These are phyloP conservation scores for Berberis vulgaris DNA, from an alignment of 164 flowering plant genomes.

Conservation along the genomic window DNA sequence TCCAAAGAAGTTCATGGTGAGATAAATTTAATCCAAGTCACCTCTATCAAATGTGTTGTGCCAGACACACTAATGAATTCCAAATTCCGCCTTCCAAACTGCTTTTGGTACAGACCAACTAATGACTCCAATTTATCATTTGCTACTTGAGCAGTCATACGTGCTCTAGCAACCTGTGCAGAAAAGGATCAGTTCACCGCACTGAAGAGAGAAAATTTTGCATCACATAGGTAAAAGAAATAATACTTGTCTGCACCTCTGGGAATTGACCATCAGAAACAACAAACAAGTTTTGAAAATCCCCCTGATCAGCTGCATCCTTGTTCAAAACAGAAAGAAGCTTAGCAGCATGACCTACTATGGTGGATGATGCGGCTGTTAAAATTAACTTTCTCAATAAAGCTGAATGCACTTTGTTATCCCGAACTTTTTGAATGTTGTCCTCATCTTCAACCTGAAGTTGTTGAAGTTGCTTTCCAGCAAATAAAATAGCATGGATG, in stretches of 20 bases:
- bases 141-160: slow-evolving; percentile 36
- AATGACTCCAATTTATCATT: slow-evolving; percentile 57
- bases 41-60: slow-evolving; percentile 92
- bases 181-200: background rate
- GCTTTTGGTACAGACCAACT: slow-evolving; percentile 50
- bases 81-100: slow-evolving; percentile 53
- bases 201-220: background rate
- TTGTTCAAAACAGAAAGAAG: slow-evolving; percentile 64
- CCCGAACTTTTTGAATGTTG: slow-evolving; percentile 4
- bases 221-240: background rate
- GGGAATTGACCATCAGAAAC: slow-evolving; percentile 48
- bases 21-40: slow-evolving; percentile 8
- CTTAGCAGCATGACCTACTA: slow-evolving; percentile 48
- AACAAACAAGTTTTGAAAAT: slow-evolving; percentile 49
- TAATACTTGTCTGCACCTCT: slow-evolving; percentile 36
- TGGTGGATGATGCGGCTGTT: slow-evolving; percentile 58
- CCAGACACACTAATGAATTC: slow-evolving; percentile 81
- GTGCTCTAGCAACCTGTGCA: slow-evolving; percentile 53
- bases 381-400: slow-evolving; percentile 61
- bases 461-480: slow-evolving; percentile 76
- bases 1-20: too few relatives aligned
- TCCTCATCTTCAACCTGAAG: slow-evolving; percentile 39
- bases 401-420: slow-evolving; percentile 32
- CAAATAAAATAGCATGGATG: slow-evolving; percentile 59
- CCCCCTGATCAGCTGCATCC: slow-evolving; percentile 75